Evolutionary conservation across 345 rosid genomes (phyloP).

Genomic region (Streptanthus diversifolius): DNA sequence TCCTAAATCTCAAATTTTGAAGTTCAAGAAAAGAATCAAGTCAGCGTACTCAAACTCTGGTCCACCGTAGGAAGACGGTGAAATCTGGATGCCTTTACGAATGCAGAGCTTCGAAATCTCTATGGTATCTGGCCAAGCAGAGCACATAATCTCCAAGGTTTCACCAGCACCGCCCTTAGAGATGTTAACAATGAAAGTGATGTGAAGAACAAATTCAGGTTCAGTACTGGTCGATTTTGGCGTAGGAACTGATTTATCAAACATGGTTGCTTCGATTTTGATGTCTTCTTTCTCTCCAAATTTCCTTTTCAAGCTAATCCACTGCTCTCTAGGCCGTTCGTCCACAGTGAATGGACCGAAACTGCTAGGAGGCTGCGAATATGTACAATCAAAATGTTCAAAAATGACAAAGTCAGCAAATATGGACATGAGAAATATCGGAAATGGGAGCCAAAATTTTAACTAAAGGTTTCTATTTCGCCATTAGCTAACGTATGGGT

Average conservation of each 20-base stretch:
- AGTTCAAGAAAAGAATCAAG: constrained; percentile 1
- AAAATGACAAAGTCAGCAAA: not conserved
- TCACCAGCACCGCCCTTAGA: constrained; percentile 47
- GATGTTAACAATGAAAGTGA: constrained; percentile 64
- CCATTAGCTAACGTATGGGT: not conserved
- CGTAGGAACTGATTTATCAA: constrained; percentile 58
- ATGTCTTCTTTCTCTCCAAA: constrained; percentile 66
- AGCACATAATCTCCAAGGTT: constrained; percentile 65
- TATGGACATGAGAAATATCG: not conserved
- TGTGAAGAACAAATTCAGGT: constrained; percentile 51
- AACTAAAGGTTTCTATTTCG: not conserved
- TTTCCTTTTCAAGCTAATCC: constrained; percentile 66
- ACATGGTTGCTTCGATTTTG: constrained; percentile 80
- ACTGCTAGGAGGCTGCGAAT: constrained; percentile 49
- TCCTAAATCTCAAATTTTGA: not conserved
- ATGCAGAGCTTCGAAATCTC: constrained; percentile 56
- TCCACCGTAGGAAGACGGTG: constrained; percentile 46
- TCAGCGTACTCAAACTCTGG: constrained; percentile 69
- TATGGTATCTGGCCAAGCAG: constrained; percentile 76
- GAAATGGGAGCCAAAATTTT: not conserved
- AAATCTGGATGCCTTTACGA: constrained; percentile 33
- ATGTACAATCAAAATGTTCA: not conserved
- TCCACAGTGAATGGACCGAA: constrained; percentile 55
- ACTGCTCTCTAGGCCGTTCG: constrained; percentile 81
- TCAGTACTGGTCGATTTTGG: constrained; percentile 34